Evolutionary conservation across 345 rosid genomes (phyloP).

Genomic region (Nasturtium officinale): DNA sequence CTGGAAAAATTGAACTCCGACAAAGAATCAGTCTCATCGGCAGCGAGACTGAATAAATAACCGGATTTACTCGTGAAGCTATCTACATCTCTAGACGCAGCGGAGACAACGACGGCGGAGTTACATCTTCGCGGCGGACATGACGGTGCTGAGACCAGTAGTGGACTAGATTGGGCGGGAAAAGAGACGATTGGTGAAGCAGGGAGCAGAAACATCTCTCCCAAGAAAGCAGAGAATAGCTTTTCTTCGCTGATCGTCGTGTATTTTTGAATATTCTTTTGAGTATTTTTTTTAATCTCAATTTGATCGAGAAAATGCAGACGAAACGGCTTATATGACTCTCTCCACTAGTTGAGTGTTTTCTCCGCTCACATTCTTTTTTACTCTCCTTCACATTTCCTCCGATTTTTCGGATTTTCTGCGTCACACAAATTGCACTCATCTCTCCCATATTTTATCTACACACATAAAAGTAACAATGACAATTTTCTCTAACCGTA

Average conservation of each 20-base stretch:
- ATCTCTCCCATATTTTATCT: background rate
- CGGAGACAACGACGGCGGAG: slow-evolving; percentile 34
- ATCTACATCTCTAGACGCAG: slow-evolving; percentile 54
- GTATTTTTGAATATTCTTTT: background rate
- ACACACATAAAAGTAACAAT: background rate
- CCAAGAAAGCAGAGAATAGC: background rate
- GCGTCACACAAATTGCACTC: slow-evolving; percentile 40
- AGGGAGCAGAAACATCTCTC: slow-evolving; percentile 40
- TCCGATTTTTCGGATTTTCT: slow-evolving; percentile 26
- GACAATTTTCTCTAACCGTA: background rate
- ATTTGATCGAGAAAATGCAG: background rate
- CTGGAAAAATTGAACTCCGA: slow-evolving; percentile 55
- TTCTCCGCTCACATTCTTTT: slow-evolving; percentile 38
- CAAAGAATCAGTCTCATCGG: slow-evolving; percentile 66
- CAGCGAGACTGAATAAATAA: slow-evolving; percentile 67
- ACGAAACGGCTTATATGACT: background rate
- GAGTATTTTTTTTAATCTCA: too few relatives aligned
- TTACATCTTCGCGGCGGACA: slow-evolving; percentile 24
- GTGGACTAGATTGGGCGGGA: slow-evolving; percentile 47
- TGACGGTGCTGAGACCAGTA: slow-evolving; percentile 14
- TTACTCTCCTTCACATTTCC: background rate
- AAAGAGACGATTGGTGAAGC: slow-evolving; percentile 41
- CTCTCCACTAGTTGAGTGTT: background rate
- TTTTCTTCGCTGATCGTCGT: background rate
- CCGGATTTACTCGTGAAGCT: slow-evolving; percentile 85